phyloP scores from a whole-genome alignment of 176 grass and related monocot species.

The Dactylis glomerata region DNA sequence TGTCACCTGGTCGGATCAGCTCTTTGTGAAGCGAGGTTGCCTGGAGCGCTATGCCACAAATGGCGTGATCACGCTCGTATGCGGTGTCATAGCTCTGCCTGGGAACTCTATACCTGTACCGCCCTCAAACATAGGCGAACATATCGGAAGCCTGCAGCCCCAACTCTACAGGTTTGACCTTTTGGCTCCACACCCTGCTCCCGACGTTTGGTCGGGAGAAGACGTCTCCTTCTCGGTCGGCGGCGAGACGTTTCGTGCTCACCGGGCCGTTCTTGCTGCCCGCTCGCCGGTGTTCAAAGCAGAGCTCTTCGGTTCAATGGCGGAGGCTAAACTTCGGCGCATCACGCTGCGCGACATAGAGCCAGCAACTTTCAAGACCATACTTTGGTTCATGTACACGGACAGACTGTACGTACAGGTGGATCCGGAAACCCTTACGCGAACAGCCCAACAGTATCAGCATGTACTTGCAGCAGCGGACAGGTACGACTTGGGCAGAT shows the following conservation, averaged over 20 bases:
- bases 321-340: not conserved
- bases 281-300: not conserved
- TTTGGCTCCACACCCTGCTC: too few species aligned
- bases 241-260: not conserved
- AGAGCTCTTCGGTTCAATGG: not conserved
- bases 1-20: not conserved
- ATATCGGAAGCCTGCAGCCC: not conserved
- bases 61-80: not conserved
- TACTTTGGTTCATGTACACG: not conserved
- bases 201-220: too few species aligned
- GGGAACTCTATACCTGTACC: not conserved
- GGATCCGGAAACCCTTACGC: not conserved
- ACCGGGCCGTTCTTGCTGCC: not conserved
- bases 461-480: constrained; percentile 31
- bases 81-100: not conserved
- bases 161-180: too few species aligned
- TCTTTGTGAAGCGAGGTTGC: not conserved
- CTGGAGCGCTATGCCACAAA: not conserved
- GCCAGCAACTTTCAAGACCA: not conserved
- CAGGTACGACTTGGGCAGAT: constrained; percentile 35
- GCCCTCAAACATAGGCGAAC: not conserved
- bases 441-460: not conserved
- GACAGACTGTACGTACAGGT: not conserved
- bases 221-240: not conserved
- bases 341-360: not conserved